Conservation (phyloP, 495 filamentous ascomycete genomes). For the Bathelium albidoporum region DNA sequence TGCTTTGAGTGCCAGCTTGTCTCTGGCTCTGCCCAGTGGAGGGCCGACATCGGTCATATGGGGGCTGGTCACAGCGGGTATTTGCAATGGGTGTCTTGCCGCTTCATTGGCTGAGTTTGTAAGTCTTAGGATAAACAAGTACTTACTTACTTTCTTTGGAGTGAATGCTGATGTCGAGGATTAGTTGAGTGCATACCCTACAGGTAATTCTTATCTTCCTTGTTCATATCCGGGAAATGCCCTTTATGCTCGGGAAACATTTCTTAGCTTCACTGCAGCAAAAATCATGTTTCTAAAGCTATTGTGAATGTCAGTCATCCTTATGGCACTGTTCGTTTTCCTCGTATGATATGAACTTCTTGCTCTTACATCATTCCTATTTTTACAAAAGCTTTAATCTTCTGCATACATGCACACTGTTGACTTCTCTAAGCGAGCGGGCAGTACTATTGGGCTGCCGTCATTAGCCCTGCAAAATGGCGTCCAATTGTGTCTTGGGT, state of each 20-base stretch:
- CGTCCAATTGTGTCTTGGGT: conserved; percentile 56
- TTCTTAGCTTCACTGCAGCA: too few relatives aligned
- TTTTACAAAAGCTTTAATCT: background rate
- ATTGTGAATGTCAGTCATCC: too few relatives aligned
- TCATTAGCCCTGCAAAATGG: conserved; percentile 49
- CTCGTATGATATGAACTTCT: background rate
- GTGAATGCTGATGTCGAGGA: background rate
- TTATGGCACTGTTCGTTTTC: background rate
- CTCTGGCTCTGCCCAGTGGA: conserved; percentile 42
- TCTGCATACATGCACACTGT: background rate
- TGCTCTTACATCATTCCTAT: background rate
- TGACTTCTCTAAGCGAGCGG: conserved; percentile 36
- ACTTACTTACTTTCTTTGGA: too few relatives aligned
- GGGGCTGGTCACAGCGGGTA: conserved; percentile 57
- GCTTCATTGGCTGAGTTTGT: conserved; percentile 55
- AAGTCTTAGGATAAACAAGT: background rate
- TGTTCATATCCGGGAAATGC: background rate
- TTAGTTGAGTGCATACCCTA: conserved; percentile 56
- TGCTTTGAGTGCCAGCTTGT: conserved; percentile 43
- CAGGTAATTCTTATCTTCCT: conserved; percentile 18
- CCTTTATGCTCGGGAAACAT: background rate
- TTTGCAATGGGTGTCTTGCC: conserved; percentile 64
- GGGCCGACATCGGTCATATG: conserved; percentile 46
- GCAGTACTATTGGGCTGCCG: conserved; percentile 69
- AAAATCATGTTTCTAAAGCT: too few relatives aligned